These are phyloP conservation scores for Coleophoma crateriformis DNA, from an alignment of 2,329 filamentous ascomycete genomes.

Conservation along the genomic window DNA sequence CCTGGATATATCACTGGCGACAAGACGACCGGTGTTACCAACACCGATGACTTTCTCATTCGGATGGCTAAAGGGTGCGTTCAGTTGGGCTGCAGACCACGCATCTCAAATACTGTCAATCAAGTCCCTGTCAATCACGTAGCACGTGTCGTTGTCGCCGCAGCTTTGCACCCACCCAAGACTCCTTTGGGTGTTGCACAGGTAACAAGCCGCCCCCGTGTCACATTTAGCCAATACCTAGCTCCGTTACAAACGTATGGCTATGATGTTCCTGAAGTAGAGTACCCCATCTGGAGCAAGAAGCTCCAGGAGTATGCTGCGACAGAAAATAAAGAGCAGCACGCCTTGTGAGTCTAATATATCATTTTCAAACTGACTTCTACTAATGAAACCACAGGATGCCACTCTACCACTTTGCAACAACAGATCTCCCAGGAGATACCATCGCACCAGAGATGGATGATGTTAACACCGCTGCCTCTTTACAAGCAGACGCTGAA, in stretches of 20 bases:
- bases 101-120: slow-evolving; percentile 84
- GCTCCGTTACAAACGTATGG: slow-evolving; percentile 65
- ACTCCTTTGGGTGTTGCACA: slow-evolving; percentile 55
- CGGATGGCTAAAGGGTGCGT: slow-evolving; percentile 83
- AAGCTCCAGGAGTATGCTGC: slow-evolving; percentile 53
- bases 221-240: slow-evolving; percentile 76
- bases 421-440: slow-evolving; percentile 59
- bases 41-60: slow-evolving; percentile 87
- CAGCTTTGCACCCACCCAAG: slow-evolving; percentile 30
- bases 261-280: slow-evolving; percentile 60
- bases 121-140: slow-evolving; percentile 84
- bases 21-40: slow-evolving; percentile 61
- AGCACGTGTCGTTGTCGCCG: slow-evolving; percentile 70
- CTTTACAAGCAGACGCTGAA: slow-evolving; percentile 55
- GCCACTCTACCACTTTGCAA: slow-evolving; percentile 69
- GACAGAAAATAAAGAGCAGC: slow-evolving; percentile 53
- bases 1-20: slow-evolving; percentile 84
- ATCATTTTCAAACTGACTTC: slow-evolving; percentile 12
- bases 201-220: slow-evolving; percentile 72
- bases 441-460: slow-evolving; percentile 68
- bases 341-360: slow-evolving; percentile 48
- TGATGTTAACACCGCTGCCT: slow-evolving; percentile 57
- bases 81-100: slow-evolving; percentile 67
- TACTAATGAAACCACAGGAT: slow-evolving; percentile 25
- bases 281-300: slow-evolving; percentile 64